Conservation (phyloP, 768 basidiomycete genomes). For the Lactifluus volemus region DNA sequence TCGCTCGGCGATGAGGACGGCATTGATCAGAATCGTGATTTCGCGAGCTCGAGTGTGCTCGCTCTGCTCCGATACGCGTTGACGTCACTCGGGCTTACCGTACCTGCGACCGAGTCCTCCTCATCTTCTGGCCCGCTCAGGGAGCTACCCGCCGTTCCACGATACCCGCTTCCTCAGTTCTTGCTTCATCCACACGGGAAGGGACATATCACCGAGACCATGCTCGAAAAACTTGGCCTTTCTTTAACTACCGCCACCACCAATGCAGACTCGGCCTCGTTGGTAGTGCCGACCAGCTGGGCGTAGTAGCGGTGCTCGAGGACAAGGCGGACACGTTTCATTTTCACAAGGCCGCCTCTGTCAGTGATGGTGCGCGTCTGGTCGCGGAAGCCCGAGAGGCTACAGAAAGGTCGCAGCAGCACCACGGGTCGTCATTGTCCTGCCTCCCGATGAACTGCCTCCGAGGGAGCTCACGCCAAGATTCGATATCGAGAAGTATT, state of each 20-base stretch:
- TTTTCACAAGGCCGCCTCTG: slow-evolving; percentile 35
- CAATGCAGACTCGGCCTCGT: slow-evolving; percentile 4
- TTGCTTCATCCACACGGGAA: slow-evolving; percentile 40
- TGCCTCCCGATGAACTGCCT: slow-evolving; percentile 40
- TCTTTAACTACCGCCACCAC: slow-evolving; percentile 16
- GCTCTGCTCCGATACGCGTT: slow-evolving; percentile 7
- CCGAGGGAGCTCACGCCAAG: slow-evolving; percentile 50
- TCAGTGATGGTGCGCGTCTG: slow-evolving; percentile 26
- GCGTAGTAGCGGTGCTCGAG: slow-evolving; percentile 40
- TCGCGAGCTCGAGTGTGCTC: not conserved
- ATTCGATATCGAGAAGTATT: slow-evolving; percentile 63
- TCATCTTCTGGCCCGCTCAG: slow-evolving; percentile 21
- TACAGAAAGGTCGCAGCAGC: slow-evolving; percentile 29
- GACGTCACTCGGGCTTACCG: slow-evolving; percentile 26
- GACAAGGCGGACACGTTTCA: slow-evolving; percentile 68
- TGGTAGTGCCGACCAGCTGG: slow-evolving; percentile 21
- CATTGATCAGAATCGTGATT: not conserved
- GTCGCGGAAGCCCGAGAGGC: slow-evolving; percentile 27
- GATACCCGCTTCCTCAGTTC: slow-evolving; percentile 46
- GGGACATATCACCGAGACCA: slow-evolving; percentile 32
- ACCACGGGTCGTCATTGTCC: slow-evolving; percentile 35
- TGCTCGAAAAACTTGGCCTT: slow-evolving; percentile 31
- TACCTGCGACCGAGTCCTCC: slow-evolving; percentile 21
- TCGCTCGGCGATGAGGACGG: not conserved
- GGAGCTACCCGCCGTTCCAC: slow-evolving; percentile 23